Evolutionary conservation across 179 eudicot species (phyloP).

Genomic region (Gypsophila paniculata): DNA sequence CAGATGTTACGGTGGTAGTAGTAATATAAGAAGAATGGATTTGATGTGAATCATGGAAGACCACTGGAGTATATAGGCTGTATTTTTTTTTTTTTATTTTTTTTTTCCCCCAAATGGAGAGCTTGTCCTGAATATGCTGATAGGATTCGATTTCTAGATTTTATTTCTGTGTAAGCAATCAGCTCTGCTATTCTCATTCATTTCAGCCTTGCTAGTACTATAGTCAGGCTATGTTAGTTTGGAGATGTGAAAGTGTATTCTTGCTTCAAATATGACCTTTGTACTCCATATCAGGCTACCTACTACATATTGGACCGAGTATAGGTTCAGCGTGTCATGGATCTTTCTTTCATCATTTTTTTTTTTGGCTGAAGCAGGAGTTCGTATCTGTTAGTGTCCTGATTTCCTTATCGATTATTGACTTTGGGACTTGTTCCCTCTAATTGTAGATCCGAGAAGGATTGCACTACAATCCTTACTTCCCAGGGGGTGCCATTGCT

Average conservation of each 20-base stretch:
- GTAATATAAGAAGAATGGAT: background rate
- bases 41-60: background rate
- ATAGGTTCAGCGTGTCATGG: background rate
- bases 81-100: background rate
- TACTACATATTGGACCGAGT: background rate
- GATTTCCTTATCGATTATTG: conserved; percentile 4
- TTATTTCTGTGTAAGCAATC: background rate
- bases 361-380: background rate
- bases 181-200: background rate
- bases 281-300: background rate
- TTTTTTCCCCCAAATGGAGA: background rate
- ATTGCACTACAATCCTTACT: conserved; percentile 66
- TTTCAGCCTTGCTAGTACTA: background rate
- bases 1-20: conserved; percentile 4
- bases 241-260: background rate
- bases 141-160: background rate
- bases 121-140: background rate
- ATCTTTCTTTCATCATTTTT: background rate
- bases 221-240: background rate
- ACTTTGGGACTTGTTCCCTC: background rate
- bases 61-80: background rate
- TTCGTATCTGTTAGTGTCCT: background rate
- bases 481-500: conserved; percentile 98
- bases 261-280: background rate
- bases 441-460: conserved; percentile 74